Percentiles rank a stretch among this genome's conserved stretches.
phyloP scores from a whole-genome alignment of 1,284 basidiomycete genomes.

The Ceratobasidium sp. region DNA sequence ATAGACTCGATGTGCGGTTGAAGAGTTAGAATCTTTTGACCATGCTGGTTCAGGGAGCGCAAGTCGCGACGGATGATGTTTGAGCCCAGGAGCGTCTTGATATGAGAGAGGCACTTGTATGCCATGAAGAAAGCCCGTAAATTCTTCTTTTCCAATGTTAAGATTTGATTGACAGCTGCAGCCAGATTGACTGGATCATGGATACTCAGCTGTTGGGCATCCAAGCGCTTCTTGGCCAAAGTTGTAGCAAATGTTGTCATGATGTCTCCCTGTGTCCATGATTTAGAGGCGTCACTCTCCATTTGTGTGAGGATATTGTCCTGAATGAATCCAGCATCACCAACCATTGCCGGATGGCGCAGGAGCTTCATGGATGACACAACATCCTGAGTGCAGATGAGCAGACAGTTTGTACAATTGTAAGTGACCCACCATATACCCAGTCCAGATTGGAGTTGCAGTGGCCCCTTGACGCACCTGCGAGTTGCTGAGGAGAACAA shows the following conservation, averaged over 20 bases:
- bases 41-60: not conserved
- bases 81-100: not conserved
- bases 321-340: no score
- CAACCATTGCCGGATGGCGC: no score
- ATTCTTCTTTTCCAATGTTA: not conserved
- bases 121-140: not conserved
- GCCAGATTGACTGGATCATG: no score
- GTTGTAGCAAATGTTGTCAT: no score
- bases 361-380: no score
- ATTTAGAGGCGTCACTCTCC: no score
- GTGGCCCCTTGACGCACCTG: constrained; percentile 4
- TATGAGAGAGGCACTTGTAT: not conserved
- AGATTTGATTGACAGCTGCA: no score
- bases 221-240: not conserved
- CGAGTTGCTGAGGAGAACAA: not conserved
- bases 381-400: no score
- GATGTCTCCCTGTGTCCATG: no score
- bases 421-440: not conserved
- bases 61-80: not conserved
- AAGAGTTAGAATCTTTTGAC: not conserved
- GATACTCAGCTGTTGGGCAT: not conserved
- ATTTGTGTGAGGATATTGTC: no score
- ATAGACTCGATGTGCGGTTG: not conserved
- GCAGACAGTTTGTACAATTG: no score
- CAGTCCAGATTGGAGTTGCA: not conserved